Evolutionary conservation across 768 basidiomycete genomes (phyloP), one percentile per base, ranked within the genome.

Genomic region (Pholiota molesta): DNA sequence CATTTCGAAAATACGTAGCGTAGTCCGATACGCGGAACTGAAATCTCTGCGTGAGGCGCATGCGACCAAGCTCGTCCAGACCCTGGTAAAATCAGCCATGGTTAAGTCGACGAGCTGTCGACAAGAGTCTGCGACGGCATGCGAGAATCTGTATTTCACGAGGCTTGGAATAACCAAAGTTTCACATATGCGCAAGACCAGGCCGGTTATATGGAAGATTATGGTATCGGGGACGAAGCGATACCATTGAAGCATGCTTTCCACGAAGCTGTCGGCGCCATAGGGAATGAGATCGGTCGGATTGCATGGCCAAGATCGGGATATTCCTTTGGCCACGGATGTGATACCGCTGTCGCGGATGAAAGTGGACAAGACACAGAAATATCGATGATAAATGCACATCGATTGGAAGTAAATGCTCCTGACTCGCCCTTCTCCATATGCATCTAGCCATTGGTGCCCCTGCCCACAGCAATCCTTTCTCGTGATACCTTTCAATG

Each of bases 191-290:
- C 44, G 55, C 33, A 58, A 14, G 26, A 49, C 33, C 16, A 26
- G 39, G 13, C 42, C 57, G 16, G 55, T 45, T 1, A 26, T 6
- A 13, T 35, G 21, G 21, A 65, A 40, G 31, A 64, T 39, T 17
- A 53, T 28, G 11, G 53, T 11, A 21, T 61, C 60, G 10, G 55
- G 60, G 3, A 64, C 16, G 52, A 58, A 54, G 16, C 44, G 42
- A 47, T 61, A 57, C 63, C 59, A 61, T 19, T 59, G 55, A 21
- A 61, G 21, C 35, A 61, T 57, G 23, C 31, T 55, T 55, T 61
- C 29, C 13, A 61, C 44, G 8, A 55, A 51, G 14, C 44, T 61
- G 28, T 64, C 63, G 17, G 60, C 49, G 0, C 63, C 63, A 29
- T 52, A 31, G 4, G 55, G 59, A 13, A 64, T 39, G 16, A 64